Evolutionary conservation across 345 rosid genomes (phyloP).

Genomic region (Physaria fendleri): DNA sequence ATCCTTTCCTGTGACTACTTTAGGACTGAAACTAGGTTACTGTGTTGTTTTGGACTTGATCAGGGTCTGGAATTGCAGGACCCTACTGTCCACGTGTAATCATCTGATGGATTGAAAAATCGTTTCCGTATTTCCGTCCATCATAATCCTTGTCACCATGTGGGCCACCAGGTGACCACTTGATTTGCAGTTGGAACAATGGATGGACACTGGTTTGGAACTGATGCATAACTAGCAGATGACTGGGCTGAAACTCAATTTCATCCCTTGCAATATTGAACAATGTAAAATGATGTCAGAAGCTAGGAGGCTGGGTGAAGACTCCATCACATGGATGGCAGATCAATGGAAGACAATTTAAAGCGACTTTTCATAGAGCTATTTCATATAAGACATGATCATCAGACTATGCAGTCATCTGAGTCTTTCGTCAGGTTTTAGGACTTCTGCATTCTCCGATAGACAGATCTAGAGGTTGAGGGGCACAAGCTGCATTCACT

Average conservation of each 20-base stretch:
- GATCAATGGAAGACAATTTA: constrained; percentile 53
- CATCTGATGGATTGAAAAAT: constrained; percentile 37
- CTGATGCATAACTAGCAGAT: constrained; percentile 21
- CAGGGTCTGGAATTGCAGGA: constrained; percentile 43
- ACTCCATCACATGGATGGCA: constrained; percentile 29
- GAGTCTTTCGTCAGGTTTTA: constrained; percentile 21
- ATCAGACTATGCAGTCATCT: constrained; percentile 40
- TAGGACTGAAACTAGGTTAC: constrained; percentile 42
- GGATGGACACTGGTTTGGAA: constrained; percentile 41
- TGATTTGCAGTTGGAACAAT: constrained; percentile 26
- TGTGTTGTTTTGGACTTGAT: constrained; percentile 36
- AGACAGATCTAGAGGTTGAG: constrained; percentile 3
- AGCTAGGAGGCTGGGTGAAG: constrained; percentile 18
- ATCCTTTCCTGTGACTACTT: constrained; percentile 35
- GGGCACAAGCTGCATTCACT: constrained; percentile 2
- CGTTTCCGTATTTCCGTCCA: constrained; percentile 36
- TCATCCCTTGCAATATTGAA: constrained; percentile 44
- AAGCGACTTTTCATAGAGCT: constrained; percentile 31
- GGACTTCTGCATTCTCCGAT: constrained; percentile 3
- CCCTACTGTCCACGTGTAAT: constrained; percentile 29
- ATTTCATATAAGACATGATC: constrained; percentile 28
- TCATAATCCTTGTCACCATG: constrained; percentile 43
- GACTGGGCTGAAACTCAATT: constrained; percentile 36
- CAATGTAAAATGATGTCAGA: constrained; percentile 36
- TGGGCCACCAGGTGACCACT: constrained; percentile 37